These are phyloP conservation scores for Bathelium albidoporum DNA, from an alignment of 495 filamentous ascomycete genomes.

Conservation along the genomic window DNA sequence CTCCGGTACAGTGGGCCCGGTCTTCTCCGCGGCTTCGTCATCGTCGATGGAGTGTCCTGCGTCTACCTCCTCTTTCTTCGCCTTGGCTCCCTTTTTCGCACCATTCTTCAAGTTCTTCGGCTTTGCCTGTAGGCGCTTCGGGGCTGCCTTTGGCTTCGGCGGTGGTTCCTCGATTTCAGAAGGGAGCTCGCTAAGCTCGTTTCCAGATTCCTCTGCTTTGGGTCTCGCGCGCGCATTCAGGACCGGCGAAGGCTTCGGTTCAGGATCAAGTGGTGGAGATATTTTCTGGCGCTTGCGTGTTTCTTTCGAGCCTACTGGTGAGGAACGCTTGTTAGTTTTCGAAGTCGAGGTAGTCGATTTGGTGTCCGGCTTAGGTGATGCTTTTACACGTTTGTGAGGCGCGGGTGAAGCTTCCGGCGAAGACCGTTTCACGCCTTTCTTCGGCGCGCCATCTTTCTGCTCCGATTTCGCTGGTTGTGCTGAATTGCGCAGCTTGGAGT, in stretches of 20 bases:
- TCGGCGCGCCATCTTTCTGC: not conserved
- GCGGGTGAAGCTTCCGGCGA: not conserved
- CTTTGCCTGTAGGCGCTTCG: not conserved
- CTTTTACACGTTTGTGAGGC: not conserved
- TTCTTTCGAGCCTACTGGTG: not conserved
- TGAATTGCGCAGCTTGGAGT: not conserved
- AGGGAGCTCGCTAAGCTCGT: not conserved
- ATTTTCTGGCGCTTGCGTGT: not conserved
- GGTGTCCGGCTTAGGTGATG: not conserved
- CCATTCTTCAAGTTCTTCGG: not conserved
- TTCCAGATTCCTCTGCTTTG: not conserved
- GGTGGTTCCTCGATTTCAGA: constrained; percentile 5
- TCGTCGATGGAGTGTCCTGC: constrained; percentile 20
- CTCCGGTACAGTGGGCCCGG: not conserved
- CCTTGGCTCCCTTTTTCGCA: constrained; percentile 3
- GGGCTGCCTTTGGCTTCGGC: not conserved
- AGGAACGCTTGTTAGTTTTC: not conserved
- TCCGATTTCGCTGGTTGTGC: not conserved
- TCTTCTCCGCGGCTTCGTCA: constrained; percentile 14
- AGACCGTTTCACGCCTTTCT: not conserved
- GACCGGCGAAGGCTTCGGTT: not conserved
- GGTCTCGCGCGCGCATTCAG: not conserved
- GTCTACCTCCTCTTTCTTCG: constrained; percentile 8
- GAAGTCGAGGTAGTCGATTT: not conserved
- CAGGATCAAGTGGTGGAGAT: not conserved